phyloP scores from a whole-genome alignment of 495 filamentous ascomycete species.

The Daldinia childiae region DNA sequence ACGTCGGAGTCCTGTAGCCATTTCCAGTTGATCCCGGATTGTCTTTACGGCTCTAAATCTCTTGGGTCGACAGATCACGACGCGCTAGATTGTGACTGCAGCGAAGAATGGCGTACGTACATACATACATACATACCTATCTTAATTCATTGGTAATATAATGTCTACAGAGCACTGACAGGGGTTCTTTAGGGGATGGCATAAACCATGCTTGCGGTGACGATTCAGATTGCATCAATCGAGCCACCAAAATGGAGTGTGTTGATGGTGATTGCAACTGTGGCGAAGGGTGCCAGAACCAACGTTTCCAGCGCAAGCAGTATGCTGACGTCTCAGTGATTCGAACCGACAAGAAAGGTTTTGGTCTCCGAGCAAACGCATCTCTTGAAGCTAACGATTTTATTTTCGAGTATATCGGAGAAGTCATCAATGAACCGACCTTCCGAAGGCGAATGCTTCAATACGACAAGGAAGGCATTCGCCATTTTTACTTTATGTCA shows the following conservation, averaged over 20 bases:
- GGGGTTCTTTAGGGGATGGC: slow-evolving; percentile 65
- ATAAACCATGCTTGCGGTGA: slow-evolving; percentile 91
- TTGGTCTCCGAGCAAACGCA: slow-evolving; percentile 82
- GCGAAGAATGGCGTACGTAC: slow-evolving; percentile 93
- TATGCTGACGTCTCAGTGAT: slow-evolving; percentile 94
- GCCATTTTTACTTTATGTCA: slow-evolving; percentile 99
- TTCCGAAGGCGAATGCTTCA: slow-evolving; percentile 89
- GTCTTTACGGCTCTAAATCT: slow-evolving; percentile 86
- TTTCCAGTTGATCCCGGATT: slow-evolving; percentile 85
- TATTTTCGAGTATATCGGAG: slow-evolving; percentile 97
- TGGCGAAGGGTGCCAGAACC: slow-evolving; percentile 88
- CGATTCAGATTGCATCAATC: slow-evolving; percentile 99
- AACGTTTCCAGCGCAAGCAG: slow-evolving; percentile 89
- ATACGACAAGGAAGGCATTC: slow-evolving; percentile 95
- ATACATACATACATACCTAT: slow-evolving; percentile 56
- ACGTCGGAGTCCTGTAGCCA: slow-evolving; percentile 75
- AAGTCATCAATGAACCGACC: slow-evolving; percentile 91
- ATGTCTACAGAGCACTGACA: slow-evolving; percentile 39
- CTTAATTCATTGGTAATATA: slow-evolving; percentile 30
- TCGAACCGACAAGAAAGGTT: slow-evolving; percentile 97
- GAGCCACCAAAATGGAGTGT: slow-evolving; percentile 97
- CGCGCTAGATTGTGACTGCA: slow-evolving; percentile 94
- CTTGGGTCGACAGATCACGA: slow-evolving; percentile 90
- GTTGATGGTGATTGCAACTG: slow-evolving; percentile 84
- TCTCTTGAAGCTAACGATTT: slow-evolving; percentile 84